Base-by-base conservation (phyloP, 768 basidiomycete species). In the Astraeus odoratus region DNA sequence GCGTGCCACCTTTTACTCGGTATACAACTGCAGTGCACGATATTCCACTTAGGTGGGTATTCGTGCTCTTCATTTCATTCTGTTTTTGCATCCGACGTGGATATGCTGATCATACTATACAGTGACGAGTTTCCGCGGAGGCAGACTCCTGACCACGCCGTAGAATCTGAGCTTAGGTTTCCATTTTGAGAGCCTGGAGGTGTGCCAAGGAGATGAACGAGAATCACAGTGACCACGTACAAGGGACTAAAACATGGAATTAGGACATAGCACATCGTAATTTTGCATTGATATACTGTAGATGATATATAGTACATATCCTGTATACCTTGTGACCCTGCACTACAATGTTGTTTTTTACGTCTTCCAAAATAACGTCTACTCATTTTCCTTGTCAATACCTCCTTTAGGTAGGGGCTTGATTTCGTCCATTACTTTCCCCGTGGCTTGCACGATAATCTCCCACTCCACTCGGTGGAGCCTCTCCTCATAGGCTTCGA, bases 401-500 rank as follows among this genome's bases (percentile, higher is more conserved):
- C 4, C 37, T 22, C 24, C 37, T 15, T 13, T 3, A 5, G 62
- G 39, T 40, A 44, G 29, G 29, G 67, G 67, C 31, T 61, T 67
- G 23, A 72, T 59, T 49, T 78, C 73, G 40, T 81, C 77, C 35
- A 96, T 66, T 10, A 86, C 77, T 49, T 74, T 79, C 51, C 70
- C 76, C 2, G 93, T 81, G 0, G 81, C 96, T 56, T 91, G 74
- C 6, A 99, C 95, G 42, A 99, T 92, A 45, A 92, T 79, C 51
- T 83, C 78, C 73, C 95, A 95, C 63, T 99, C 96, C 5, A 81
- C 75, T 46, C 60, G 60, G 59, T 98, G 96, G 57, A 99, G 63
- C 50, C 88, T 71, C 55, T 71, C 73, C 57, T 90, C 89, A 51
- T 91, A 83, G 25, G 69, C 72, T 48, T 85, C 83, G 45, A 83